Evolutionary conservation across 2,329 filamentous ascomycete species (phyloP).

Genomic region (Aspergillus sclerotialis): DNA sequence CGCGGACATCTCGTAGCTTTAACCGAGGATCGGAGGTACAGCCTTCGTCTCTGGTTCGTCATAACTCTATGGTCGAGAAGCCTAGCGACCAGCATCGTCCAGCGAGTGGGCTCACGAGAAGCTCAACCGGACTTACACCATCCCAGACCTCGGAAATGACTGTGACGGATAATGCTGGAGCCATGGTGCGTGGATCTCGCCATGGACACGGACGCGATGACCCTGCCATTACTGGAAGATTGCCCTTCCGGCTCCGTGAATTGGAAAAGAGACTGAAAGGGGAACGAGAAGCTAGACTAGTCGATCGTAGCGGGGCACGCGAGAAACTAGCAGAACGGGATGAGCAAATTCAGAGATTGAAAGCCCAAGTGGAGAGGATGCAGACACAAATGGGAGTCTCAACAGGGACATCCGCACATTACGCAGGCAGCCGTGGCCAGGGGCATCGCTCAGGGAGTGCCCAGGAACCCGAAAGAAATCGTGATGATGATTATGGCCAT

Average conservation of each 20-base stretch:
- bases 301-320: slow-evolving; percentile 77
- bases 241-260: slow-evolving; percentile 79
- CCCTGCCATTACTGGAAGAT: slow-evolving; percentile 59
- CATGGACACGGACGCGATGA: slow-evolving; percentile 18
- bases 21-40: slow-evolving; percentile 16
- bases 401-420: slow-evolving; percentile 13
- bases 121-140: slow-evolving; percentile 26
- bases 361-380: slow-evolving; percentile 57
- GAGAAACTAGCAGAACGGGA: slow-evolving; percentile 72
- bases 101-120: slow-evolving; percentile 22
- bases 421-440: slow-evolving; percentile 9
- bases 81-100: slow-evolving; percentile 21
- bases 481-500: slow-evolving; percentile 10
- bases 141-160: slow-evolving; percentile 27
- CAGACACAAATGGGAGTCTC: slow-evolving; percentile 32
- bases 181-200: slow-evolving; percentile 18
- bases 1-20: slow-evolving; percentile 19
- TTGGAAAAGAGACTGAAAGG: slow-evolving; percentile 82
- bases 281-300: slow-evolving; percentile 75
- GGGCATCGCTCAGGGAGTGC: slow-evolving; percentile 3
- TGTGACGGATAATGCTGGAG: slow-evolving; percentile 19
- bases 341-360: slow-evolving; percentile 64
- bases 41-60: slow-evolving; percentile 47
- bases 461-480: slow-evolving; percentile 5
- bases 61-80: slow-evolving; percentile 47